Evolutionary conservation across 768 basidiomycete species (phyloP).

Genomic region (Dentipellis fragilis): DNA sequence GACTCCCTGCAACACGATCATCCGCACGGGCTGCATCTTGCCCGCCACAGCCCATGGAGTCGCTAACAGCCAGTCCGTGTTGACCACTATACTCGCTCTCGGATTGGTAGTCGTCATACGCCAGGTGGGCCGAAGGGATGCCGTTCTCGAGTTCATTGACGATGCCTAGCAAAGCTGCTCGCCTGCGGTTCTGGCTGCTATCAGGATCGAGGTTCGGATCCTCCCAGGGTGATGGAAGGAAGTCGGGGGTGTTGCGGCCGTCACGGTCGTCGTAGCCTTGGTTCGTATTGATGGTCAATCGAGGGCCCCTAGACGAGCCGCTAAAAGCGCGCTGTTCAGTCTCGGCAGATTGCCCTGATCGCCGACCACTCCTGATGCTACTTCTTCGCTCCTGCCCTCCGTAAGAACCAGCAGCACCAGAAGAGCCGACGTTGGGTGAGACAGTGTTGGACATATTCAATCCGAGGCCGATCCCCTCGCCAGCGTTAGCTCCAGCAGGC

Average conservation of each 20-base stretch:
- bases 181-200: conserved; percentile 17
- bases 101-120: neutral
- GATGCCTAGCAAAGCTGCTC: conserved; percentile 26
- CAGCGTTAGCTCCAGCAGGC: neutral
- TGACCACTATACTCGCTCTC: conserved; percentile 26
- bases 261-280: neutral
- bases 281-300: no score
- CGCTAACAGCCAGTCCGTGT: conserved; percentile 14
- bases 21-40: neutral
- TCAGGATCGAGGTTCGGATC: neutral
- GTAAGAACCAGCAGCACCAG: neutral
- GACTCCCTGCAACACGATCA: no score
- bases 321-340: neutral
- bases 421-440: no score
- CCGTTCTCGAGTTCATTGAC: conserved; percentile 23
- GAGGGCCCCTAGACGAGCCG: no score
- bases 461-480: neutral
- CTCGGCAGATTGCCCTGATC: neutral
- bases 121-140: neutral
- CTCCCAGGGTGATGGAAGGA: neutral
- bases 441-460: neutral
- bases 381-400: neutral
- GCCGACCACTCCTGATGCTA: neutral
- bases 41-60: conserved; percentile 1
- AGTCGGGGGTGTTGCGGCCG: neutral